Percentiles rank a stretch among this genome's conserved stretches.
phyloP scores from a whole-genome alignment of 192 early-diverging fungal genomes.

The Gamsiella multidivaricata region DNA sequence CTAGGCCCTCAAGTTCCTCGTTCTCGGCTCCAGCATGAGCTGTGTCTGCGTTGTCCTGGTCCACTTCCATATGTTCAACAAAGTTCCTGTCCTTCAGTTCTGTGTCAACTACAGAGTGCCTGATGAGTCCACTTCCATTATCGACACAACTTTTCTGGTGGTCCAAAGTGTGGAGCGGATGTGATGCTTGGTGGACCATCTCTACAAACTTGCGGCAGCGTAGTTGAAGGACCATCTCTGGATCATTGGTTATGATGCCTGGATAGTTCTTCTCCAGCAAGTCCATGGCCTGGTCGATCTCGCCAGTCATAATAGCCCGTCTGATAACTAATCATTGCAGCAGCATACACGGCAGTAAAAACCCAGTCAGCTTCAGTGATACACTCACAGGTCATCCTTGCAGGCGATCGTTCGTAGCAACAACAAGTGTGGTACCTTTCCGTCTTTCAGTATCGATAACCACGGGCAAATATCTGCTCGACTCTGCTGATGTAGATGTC shows the following conservation, averaged over 20 bases:
- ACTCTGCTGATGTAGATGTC: neutral
- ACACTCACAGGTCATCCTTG: no score
- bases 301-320: constrained; percentile 70
- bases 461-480: neutral
- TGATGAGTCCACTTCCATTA: constrained; percentile 6
- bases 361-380: neutral
- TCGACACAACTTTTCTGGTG: constrained; percentile 5
- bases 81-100: constrained; percentile 42
- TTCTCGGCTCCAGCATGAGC: neutral
- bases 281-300: constrained; percentile 80
- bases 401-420: no score
- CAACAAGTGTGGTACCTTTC: constrained; percentile 22
- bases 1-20: constrained; percentile 40
- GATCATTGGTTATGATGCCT: constrained; percentile 67
- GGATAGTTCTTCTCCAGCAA: constrained; percentile 77
- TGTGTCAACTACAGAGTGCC: constrained; percentile 43
- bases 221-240: constrained; percentile 78
- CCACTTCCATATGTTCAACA: constrained; percentile 50
- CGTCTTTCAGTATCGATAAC: constrained; percentile 31
- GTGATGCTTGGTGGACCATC: constrained; percentile 66
- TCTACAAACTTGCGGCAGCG: constrained; percentile 90
- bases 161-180: constrained; percentile 35
- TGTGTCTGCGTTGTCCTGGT: constrained; percentile 1
- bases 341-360: neutral
- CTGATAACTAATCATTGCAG: constrained; percentile 52